Conservation (phyloP, 768 basidiomycete species). For the Candolleomyces eurysporus region DNA sequence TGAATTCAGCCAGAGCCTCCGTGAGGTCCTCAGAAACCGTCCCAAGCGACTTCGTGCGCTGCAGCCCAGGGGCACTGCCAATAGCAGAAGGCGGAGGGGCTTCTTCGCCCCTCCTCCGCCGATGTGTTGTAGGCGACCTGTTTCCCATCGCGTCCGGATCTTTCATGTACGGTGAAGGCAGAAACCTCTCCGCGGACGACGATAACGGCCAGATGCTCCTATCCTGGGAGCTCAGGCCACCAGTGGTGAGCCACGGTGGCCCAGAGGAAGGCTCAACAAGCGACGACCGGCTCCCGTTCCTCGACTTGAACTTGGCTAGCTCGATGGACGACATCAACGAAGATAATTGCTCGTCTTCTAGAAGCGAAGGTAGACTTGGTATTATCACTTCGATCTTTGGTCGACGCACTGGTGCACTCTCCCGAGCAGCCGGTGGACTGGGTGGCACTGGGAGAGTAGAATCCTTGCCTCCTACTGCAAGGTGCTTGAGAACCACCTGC, state of each 20-base stretch:
- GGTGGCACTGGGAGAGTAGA: too few relatives aligned
- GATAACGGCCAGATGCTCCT: neutral
- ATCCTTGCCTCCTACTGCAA: too few relatives aligned
- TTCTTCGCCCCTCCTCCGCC: neutral
- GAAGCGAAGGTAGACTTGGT: neutral
- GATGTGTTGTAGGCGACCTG: neutral
- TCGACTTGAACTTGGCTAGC: neutral
- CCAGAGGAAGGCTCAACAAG: neutral
- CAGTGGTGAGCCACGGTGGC: too few relatives aligned
- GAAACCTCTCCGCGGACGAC: neutral
- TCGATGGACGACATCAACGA: constrained; percentile 6
- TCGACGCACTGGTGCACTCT: neutral
- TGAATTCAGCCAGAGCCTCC: neutral
- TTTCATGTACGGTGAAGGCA: constrained; percentile 7
- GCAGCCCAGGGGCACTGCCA: neutral
- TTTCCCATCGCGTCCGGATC: neutral
- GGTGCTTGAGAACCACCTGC: neutral
- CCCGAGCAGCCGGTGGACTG: too few relatives aligned
- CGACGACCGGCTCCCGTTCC: neutral
- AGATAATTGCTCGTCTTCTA: constrained; percentile 1
- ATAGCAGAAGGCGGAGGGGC: neutral
- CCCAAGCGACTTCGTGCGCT: neutral
- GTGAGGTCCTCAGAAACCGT: neutral
- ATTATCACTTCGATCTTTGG: constrained; percentile 2
- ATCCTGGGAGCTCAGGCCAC: neutral